Conservation (phyloP, 345 rosid genomes). For the Pelargonium nanum region DNA sequence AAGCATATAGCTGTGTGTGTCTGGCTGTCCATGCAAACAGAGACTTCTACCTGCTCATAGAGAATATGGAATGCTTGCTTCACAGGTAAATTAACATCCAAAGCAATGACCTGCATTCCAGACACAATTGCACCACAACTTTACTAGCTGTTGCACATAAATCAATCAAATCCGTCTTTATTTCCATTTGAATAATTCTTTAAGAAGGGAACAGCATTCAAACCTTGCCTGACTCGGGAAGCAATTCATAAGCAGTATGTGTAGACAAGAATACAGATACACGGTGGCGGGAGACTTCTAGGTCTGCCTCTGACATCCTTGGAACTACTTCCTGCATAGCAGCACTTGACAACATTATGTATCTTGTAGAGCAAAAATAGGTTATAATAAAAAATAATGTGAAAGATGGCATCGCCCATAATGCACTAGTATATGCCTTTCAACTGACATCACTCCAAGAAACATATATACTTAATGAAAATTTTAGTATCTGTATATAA, state of each 20-base stretch:
- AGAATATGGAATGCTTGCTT: conserved; percentile 98
- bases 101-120: conserved; percentile 67
- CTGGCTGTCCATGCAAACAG: background rate
- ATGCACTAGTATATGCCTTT: too few species aligned
- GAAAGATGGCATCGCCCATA: background rate
- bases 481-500: too few species aligned
- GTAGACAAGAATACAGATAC: conserved; percentile 58
- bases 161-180: background rate
- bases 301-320: conserved; percentile 51
- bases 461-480: too few species aligned
- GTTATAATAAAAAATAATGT: background rate
- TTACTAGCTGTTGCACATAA: background rate
- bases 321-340: conserved; percentile 37
- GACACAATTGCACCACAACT: background rate
- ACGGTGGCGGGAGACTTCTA: conserved; percentile 62
- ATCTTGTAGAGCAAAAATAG: background rate
- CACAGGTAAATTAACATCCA: conserved; percentile 91
- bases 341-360: conserved; percentile 18
- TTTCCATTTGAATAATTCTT: background rate
- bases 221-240: conserved; percentile 99
- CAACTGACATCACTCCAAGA: too few species aligned
- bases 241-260: conserved; percentile 83
- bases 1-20: background rate
- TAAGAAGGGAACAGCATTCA: conserved; percentile 25
- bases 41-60: conserved; percentile 72